Percentiles rank a stretch among this genome's conserved stretches.
Evolutionary conservation across 257 asterid genomes (phyloP).

Genomic region (Verbascum thapsus): DNA sequence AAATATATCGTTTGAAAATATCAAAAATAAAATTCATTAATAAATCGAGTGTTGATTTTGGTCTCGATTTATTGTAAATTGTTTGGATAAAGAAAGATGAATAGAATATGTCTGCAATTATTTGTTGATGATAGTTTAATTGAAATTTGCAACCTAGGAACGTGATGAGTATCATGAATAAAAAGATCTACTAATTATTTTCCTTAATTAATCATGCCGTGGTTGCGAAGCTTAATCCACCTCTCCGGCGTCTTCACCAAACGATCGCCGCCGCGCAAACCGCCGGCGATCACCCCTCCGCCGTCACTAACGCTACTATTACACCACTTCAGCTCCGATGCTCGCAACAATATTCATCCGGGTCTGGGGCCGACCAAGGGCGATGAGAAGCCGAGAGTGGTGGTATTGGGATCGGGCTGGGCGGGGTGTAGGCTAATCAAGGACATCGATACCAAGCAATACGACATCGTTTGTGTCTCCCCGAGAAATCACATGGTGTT

Average conservation of each 20-base stretch:
- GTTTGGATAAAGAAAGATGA: no score
- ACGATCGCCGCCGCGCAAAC: constrained; percentile 34
- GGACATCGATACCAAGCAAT: constrained; percentile 68
- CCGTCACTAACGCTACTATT: constrained; percentile 49
- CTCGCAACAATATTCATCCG: constrained; percentile 32
- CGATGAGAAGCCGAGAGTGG: constrained; percentile 88
- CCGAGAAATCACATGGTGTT: constrained; percentile 99
- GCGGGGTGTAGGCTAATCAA: constrained; percentile 93
- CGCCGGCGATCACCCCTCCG: constrained; percentile 35
- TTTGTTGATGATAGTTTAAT: no score
- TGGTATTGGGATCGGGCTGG: constrained; percentile 96
- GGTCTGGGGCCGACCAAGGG: constrained; percentile 64
- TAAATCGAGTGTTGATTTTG: no score
- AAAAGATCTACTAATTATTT: no score
- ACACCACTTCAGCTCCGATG: constrained; percentile 51
- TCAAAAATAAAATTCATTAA: no score
- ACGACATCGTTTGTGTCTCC: constrained; percentile 86
- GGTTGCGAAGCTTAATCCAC: constrained; percentile 71
- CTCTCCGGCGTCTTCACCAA: constrained; percentile 45
- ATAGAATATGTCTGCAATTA: no score
- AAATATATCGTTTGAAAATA: no score
- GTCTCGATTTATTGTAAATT: no score
- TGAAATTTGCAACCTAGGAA: no score
- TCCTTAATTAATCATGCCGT: constrained; percentile 59
- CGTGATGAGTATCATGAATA: no score